Conservation (phyloP, 345 rosid genomes). For the Firmiana major region DNA sequence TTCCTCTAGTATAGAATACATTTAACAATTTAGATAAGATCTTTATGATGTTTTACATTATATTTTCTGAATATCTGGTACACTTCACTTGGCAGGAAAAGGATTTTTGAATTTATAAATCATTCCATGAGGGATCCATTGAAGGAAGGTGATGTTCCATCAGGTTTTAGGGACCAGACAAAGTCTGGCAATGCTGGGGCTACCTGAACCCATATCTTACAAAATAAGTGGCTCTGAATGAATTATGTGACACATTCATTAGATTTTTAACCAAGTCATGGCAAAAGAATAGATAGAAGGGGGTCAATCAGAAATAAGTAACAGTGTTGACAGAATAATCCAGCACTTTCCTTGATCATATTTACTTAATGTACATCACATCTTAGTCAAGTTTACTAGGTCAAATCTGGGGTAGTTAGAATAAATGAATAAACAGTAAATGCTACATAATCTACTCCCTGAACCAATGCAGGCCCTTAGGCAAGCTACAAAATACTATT, state of each 20-base stretch:
- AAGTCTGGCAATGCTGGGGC: conserved; percentile 41
- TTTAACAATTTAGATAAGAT: not conserved
- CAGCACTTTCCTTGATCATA: not conserved
- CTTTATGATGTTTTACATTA: not conserved
- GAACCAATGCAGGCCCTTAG: not conserved
- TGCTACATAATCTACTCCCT: not conserved
- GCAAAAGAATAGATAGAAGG: no score
- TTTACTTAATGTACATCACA: not conserved
- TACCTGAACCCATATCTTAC: not conserved
- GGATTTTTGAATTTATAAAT: not conserved
- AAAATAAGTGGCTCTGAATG: not conserved
- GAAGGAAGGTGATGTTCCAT: conserved; percentile 38
- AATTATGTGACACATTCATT: not conserved
- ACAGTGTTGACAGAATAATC: not conserved
- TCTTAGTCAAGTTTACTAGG: not conserved
- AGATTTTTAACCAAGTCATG: no score
- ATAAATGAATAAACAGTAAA: not conserved
- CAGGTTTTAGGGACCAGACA: conserved; percentile 35
- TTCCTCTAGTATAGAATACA: not conserved
- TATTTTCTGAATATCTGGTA: not conserved
- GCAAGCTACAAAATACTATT: not conserved
- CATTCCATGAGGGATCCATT: conserved; percentile 31
- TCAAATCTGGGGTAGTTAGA: not conserved
- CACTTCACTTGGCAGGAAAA: not conserved
- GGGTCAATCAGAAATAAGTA: not conserved